A percentile compares a stretch with the other conserved stretches of the same genome.
phyloP scores from a whole-genome alignment of 2,329 filamentous ascomycete species.

The Cryphonectria radicalis region DNA sequence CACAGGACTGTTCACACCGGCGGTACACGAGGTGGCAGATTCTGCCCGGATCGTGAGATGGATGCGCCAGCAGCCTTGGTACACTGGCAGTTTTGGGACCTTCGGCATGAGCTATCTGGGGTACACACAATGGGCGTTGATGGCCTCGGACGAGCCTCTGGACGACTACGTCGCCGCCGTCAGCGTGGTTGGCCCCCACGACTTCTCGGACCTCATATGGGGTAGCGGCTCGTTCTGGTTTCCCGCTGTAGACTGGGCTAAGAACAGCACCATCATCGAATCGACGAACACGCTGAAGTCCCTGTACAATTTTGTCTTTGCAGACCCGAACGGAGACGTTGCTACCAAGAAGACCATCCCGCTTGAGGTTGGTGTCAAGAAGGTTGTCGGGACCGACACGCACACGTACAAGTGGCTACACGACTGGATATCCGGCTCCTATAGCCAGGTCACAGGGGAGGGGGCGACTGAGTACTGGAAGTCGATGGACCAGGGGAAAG shows the following conservation, averaged over 20 bases:
- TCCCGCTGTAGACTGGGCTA: conserved; percentile 17
- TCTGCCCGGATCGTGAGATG: conserved; percentile 29
- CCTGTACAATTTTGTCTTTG: not conserved
- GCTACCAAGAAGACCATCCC: conserved; percentile 20
- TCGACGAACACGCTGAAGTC: not conserved
- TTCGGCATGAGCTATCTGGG: conserved; percentile 31
- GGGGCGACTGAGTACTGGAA: conserved; percentile 12
- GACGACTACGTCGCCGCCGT: conserved; percentile 28
- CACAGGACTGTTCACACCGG: conserved; percentile 26
- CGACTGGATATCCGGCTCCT: conserved; percentile 14
- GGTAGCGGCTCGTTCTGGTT: conserved; percentile 29
- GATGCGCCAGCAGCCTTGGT: conserved; percentile 34
- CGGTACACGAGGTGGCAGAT: conserved; percentile 25
- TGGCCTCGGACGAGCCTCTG: conserved; percentile 28
- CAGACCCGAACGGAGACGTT: not conserved
- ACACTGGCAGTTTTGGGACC: conserved; percentile 32
- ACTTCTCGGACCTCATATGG: conserved; percentile 28
- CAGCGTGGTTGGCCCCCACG: conserved; percentile 23
- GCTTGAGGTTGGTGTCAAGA: conserved; percentile 17
- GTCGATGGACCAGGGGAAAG: conserved; percentile 19
- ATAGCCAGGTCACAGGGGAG: not conserved
- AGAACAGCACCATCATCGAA: not conserved
- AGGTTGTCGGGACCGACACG: conserved; percentile 11
- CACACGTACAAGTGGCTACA: conserved; percentile 13
- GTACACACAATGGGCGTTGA: conserved; percentile 32